Evolutionary conservation across 768 basidiomycete species (phyloP).

Genomic region (Hypholoma sublateritium): DNA sequence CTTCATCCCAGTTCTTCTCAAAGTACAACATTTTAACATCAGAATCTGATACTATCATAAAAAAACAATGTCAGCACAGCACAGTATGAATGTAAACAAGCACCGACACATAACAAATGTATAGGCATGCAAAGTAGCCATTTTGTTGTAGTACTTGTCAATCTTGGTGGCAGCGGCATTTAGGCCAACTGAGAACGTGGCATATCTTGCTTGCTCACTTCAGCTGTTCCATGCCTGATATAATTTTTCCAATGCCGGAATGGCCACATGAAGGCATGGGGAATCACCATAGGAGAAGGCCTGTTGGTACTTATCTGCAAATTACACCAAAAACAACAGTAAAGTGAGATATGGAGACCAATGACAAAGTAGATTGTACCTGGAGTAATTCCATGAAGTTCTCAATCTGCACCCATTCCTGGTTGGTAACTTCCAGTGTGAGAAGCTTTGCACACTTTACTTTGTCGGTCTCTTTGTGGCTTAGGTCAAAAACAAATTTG

Average conservation of each 20-base stretch:
- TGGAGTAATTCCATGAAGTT: background rate
- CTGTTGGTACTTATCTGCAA: slow-evolving; percentile 10
- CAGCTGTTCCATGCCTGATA: slow-evolving; percentile 20
- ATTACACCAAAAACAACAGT: background rate
- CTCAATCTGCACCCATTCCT: background rate
- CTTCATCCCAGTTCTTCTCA: slow-evolving; percentile 7
- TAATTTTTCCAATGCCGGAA: slow-evolving; percentile 22
- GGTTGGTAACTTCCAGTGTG: background rate
- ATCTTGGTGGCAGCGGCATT: slow-evolving; percentile 19
- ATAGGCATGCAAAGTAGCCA: slow-evolving; percentile 24
- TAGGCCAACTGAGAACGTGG: slow-evolving; percentile 17
- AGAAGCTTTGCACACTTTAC: too few species aligned
- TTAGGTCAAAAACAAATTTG: background rate
- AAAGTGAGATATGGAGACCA: background rate
- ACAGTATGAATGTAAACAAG: background rate
- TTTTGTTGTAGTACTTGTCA: slow-evolving; percentile 25
- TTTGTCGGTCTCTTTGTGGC: too few species aligned
- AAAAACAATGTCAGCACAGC: background rate
- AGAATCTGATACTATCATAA: background rate
- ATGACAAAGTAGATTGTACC: background rate
- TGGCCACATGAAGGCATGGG: slow-evolving; percentile 22
- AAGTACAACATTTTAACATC: slow-evolving; percentile 4
- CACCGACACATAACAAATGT: slow-evolving; percentile 24
- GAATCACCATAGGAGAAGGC: slow-evolving; percentile 14
- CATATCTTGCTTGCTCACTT: slow-evolving; percentile 11